Base-by-base conservation (phyloP, 345 rosid species). In the Trapa incisa region DNA sequence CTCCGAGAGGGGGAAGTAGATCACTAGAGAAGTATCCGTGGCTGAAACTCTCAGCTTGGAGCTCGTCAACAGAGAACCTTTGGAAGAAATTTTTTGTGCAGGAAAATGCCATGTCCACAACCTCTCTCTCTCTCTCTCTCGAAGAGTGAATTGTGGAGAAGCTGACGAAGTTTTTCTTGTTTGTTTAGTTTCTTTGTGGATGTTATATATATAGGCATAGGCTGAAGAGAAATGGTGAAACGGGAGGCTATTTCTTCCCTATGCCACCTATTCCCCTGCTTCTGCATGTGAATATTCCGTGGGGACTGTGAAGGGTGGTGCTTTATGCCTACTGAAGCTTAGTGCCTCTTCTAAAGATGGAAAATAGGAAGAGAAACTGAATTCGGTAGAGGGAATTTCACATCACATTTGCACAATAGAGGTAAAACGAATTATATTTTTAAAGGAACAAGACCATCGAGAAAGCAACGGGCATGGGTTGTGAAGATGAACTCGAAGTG, bases 1-100 rank as follows among this genome's bases (percentile, higher is more conserved):
- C 96, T 72, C 98, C 98, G 58, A 93, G 97, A 16, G 98, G 88
- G 56, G 98, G 98, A 37, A 93, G 79, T 67, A 90, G 83, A 78
- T 93, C 98, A 13, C 79, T 72, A 9, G 98, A 88, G 75, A 89
- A 87, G 84, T 81, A 78, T 67, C 87, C 89, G 13, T 80, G 81
- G 35, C 76, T 71, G 4, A 73, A 67, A 56, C 79, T 58, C 37
- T 65, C 79, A 17, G 77, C 77, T 75, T 70, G 87, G 69, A 78
- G 81, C 63, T 83, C 97, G 14, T 88, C 97, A 0, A 71, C 74
- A 57, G 91, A 93, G 79, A 93, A 93, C 68, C 98, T 81, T 58
- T 75, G 80, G 73, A 90, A 82, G 96, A 93, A 90, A 68, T 71
- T 83, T 79, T 78, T 79, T 39, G 80, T 70, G 58, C 86, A 53